Evolutionary conservation across 2,329 filamentous ascomycete species (phyloP), one percentile per base, ranked within the genome.

Genomic region (Herpotrichia juniperi): DNA sequence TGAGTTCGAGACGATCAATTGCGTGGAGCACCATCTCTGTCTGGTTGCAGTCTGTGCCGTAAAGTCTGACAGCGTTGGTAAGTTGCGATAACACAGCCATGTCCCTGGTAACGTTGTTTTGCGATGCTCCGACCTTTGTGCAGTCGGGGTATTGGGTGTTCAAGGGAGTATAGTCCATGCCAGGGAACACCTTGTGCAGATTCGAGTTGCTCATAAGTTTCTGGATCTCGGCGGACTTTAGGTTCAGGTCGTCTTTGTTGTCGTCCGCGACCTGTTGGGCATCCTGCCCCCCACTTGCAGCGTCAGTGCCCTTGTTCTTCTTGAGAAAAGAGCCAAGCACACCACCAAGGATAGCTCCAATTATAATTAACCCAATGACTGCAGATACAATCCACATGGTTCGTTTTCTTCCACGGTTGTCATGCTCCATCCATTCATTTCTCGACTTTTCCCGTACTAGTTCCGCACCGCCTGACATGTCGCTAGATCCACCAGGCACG

Each of bases 11-110:
- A 45, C 82, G 82, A 51, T 90, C 81, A 62, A 97, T 88, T 17
- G 93, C 87, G 64, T 94, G 87, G 8, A 97, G 79, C 1, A 96
- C 85, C 89, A 97, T 94, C 73, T 96, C 85, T 0, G 93, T 97
- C 75, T 97, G 93, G 74, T 97, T 97, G 81, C 93, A 97, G 76
- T 97, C 93, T 11, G 91, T 97, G 44, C 93, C 93, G 71, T 97
- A 97, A 1, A 97, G 81, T 7, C 93, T 88, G 42, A 97, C 84
- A 2, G 87, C 87, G 70, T 96, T 93, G 53, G 92, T 96, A 37
- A 97, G 80, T 71, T 96, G 92, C 11, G 90, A 92, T 46, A 97
- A 85, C 9, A 97, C 87, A 1, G 94, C 93, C 52, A 97, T 79
- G 70, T 97, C 93, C 47, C 91, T 86, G 0, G 94, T 97, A 59